These are phyloP conservation scores for Pulveroboletus sp. DNA, from an alignment of 1,284 basidiomycete species.

Conservation along the genomic window DNA sequence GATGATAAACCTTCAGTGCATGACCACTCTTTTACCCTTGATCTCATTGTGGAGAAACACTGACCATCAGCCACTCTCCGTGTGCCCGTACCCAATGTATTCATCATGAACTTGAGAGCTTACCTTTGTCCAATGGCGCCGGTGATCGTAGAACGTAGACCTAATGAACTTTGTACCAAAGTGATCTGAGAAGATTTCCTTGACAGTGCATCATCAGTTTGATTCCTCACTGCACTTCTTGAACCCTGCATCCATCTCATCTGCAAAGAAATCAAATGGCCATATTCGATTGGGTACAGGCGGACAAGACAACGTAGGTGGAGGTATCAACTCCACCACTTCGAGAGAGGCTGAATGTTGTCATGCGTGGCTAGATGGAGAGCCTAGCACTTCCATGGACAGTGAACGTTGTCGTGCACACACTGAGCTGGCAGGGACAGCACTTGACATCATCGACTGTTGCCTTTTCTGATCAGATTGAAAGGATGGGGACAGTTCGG, in stretches of 20 bases:
- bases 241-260: slow-evolving; percentile 1
- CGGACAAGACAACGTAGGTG: too few species aligned
- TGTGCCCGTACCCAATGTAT: too few species aligned
- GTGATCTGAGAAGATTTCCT: not conserved
- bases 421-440: too few species aligned
- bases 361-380: too few species aligned
- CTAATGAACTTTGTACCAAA: not conserved
- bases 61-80: not conserved
- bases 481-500: too few species aligned
- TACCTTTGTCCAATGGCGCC: not conserved
- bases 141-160: slow-evolving; percentile 1
- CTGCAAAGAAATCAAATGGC: slow-evolving; percentile 1
- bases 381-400: too few species aligned
- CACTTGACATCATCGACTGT: too few species aligned
- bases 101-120: not conserved
- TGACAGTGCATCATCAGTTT: not conserved
- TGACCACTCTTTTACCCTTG: too few species aligned
- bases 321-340: not conserved
- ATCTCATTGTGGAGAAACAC: not conserved
- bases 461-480: too few species aligned
- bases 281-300: not conserved
- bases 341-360: too few species aligned
- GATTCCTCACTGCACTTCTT: not conserved
- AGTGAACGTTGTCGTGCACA: too few species aligned
- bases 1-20: too few species aligned